Evolutionary conservation across 2,329 filamentous ascomycete genomes (phyloP), one percentile per base, ranked within the genome.

Genomic region (Diaporthe nobilis): DNA sequence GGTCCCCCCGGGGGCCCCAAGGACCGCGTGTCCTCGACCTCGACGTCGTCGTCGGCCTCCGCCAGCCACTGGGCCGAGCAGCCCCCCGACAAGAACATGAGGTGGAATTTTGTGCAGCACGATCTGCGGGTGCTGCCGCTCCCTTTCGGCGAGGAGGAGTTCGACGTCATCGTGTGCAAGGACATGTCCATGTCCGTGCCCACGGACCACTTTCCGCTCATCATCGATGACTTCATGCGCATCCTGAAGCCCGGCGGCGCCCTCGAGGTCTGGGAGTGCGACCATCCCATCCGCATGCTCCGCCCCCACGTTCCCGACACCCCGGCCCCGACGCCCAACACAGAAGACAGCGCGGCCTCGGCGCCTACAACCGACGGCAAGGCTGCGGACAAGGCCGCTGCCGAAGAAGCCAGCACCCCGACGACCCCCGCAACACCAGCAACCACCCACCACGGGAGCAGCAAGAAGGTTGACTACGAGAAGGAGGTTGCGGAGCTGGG

Each of bases 101-200:
- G 94, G 78, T 98, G 95, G 95, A 92, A 88, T 15, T 98, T 98
- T 82, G 91, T 98, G 72, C 94, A 96, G 81, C 95, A 98, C 82
- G 96, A 98, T 83, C 85, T 98, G 78, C 92, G 95, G 75, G 90
- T 91, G 76, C 83, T 89, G 2, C 94, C 95, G 0, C 90, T 96
- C 80, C 96, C 96, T 0, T 95, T 98, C 78, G 88, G 91, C 2
- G 91, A 95, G 76, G 92, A 90, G 49, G 93, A 96, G 79, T 98
- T 97, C 83, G 95, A 98, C 82, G 89, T 98, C 55, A 90, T 98
- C 80, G 95, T 98, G 88, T 89, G 95, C 81, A 98, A 98, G 83
- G 95, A 98, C 82, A 86, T 95, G 80, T 93, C 92, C 72, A 87
- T 97, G 78, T 90, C 86, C 31, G 85, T 91, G n/a, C 88, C 93